These are phyloP conservation scores for Pythium sp. DNA, from an alignment of 352 stramenopile genomes.

Conservation along the genomic window DNA sequence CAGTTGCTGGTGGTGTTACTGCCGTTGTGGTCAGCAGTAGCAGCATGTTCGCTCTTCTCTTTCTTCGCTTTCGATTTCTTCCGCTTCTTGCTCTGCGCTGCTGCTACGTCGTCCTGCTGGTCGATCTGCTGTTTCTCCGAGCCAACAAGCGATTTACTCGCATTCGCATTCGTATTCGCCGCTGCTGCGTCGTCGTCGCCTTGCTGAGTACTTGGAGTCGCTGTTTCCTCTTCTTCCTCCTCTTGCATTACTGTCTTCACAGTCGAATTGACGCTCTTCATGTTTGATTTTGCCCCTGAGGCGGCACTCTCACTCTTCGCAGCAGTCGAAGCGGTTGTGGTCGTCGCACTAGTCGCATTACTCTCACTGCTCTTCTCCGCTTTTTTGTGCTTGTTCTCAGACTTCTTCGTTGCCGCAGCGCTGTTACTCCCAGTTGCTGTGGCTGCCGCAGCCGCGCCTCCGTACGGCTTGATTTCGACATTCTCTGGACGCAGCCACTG, in stretches of 20 bases:
- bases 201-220: background rate
- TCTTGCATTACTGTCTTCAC: background rate
- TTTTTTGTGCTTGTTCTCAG: slow-evolving; percentile 24
- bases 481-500: slow-evolving; percentile 77
- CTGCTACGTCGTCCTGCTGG: slow-evolving; percentile 3
- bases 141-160: background rate
- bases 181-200: background rate
- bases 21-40: background rate
- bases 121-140: slow-evolving; percentile 4
- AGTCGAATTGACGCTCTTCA: slow-evolving; percentile 5
- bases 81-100: slow-evolving; percentile 18
- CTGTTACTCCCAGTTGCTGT: slow-evolving; percentile 20
- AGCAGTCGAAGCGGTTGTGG: background rate
- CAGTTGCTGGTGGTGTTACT: background rate
- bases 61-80: slow-evolving; percentile 18
- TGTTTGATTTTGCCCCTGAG: background rate
- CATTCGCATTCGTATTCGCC: background rate
- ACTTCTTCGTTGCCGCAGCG: slow-evolving; percentile 17
- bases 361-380: slow-evolving; percentile 13
- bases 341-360: background rate
- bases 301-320: background rate
- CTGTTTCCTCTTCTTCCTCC: slow-evolving; percentile 1
- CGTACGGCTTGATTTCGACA: slow-evolving; percentile 75
- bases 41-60: slow-evolving; percentile 8
- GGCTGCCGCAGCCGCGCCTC: slow-evolving; percentile 16